Evolutionary conservation across 2,329 filamentous ascomycete species (phyloP).

Genomic region (Paramyrothecium sp.): DNA sequence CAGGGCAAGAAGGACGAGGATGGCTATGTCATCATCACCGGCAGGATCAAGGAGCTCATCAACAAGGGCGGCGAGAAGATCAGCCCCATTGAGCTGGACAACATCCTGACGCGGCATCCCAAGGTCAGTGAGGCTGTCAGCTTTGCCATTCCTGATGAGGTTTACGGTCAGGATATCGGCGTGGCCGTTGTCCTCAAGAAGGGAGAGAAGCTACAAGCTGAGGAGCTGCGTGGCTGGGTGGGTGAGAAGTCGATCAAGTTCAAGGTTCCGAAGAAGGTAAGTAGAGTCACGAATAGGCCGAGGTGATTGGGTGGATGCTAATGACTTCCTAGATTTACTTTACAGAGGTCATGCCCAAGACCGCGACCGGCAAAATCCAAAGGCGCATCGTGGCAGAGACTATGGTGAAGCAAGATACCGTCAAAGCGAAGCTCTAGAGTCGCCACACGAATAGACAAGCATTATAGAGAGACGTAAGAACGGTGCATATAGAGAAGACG

Average conservation of each 20-base stretch:
- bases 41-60: constrained; percentile 91
- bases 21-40: constrained; percentile 82
- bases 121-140: constrained; percentile 76
- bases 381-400: constrained; percentile 80
- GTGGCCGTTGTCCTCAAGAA: constrained; percentile 74
- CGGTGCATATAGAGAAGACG: constrained; percentile 9
- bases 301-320: constrained; percentile 4
- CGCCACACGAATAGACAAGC: background rate
- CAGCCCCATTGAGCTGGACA: constrained; percentile 84
- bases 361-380: constrained; percentile 89
- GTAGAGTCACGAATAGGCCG: constrained; percentile 15
- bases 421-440: constrained; percentile 52
- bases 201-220: constrained; percentile 52
- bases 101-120: constrained; percentile 72
- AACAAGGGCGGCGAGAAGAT: constrained; percentile 91
- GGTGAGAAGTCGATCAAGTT: constrained; percentile 73
- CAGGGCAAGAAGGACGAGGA: constrained; percentile 79
- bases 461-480: constrained; percentile 1
- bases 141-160: constrained; percentile 78
- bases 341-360: constrained; percentile 83
- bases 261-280: constrained; percentile 79
- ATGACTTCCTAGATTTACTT: constrained; percentile 65
- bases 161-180: constrained; percentile 81
- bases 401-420: constrained; percentile 69
- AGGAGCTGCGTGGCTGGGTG: constrained; percentile 68